These are phyloP conservation scores for Apophysomyces sp. DNA, from an alignment of 371 early-diverging fungal species.

Conservation along the genomic window DNA sequence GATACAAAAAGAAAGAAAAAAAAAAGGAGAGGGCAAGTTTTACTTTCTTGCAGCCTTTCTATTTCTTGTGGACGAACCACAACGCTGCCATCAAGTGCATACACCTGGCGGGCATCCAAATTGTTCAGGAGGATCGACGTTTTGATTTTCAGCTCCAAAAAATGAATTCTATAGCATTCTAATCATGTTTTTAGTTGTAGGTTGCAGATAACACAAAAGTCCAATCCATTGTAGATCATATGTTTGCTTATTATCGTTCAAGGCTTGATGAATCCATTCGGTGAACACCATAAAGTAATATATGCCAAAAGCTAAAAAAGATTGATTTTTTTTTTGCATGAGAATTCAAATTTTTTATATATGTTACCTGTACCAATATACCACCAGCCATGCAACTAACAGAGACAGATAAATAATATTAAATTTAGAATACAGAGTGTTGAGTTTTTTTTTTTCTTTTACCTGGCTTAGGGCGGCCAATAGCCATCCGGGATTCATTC, in stretches of 20 bases:
- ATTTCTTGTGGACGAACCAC: background rate
- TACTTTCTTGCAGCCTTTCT: background rate
- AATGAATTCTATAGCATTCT: no score
- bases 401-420: no score
- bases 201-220: slow-evolving; percentile 34
- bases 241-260: slow-evolving; percentile 6
- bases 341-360: background rate
- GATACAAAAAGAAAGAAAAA: background rate
- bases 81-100: background rate
- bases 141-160: no score
- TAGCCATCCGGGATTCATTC: slow-evolving; percentile 45
- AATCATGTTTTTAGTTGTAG: background rate
- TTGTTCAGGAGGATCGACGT: background rate
- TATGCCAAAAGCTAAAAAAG: slow-evolving; percentile 25
- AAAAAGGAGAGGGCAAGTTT: background rate
- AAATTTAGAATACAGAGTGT: background rate
- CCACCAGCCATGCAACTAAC: slow-evolving; percentile 88
- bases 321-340: background rate
- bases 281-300: slow-evolving; percentile 42
- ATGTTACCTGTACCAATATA: slow-evolving; percentile 58
- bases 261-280: slow-evolving; percentile 35
- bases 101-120: background rate
- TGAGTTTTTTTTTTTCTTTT: background rate
- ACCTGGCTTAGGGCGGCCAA: slow-evolving; percentile 51
- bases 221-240: slow-evolving; percentile 34